These are phyloP conservation scores for Kentomonas sorsogonicus DNA, from an alignment of 208 protist species.

Conservation along the genomic window DNA sequence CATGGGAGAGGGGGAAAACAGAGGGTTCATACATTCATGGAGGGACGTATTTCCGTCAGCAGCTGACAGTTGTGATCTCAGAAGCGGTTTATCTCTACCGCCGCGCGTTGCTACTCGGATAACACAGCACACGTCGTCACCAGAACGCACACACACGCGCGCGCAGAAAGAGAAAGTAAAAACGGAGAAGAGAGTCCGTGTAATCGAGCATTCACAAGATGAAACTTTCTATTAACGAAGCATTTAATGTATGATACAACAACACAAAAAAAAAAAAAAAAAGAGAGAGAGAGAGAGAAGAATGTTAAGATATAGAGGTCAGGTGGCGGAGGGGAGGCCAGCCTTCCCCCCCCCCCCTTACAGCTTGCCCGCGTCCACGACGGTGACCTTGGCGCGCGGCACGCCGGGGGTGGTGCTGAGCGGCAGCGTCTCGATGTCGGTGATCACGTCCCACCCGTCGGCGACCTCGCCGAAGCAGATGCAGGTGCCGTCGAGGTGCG, in stretches of 20 bases:
- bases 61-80: too few species aligned
- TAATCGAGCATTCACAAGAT: not conserved
- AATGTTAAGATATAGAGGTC: not conserved
- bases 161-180: not conserved
- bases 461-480: conserved; percentile 93
- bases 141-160: not conserved
- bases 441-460: conserved; percentile 75
- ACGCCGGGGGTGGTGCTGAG: conserved; percentile 32
- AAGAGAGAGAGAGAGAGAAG: not conserved
- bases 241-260: not conserved
- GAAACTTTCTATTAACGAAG: conserved; percentile 3
- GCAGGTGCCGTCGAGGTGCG: conserved; percentile 90
- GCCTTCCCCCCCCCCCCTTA: conserved; percentile 2
- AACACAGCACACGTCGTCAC: not conserved
- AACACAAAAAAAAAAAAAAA: not conserved
- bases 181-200: not conserved
- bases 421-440: conserved; percentile 65
- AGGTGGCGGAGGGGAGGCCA: not conserved
- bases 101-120: too few species aligned
- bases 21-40: not conserved
- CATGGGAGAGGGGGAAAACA: not conserved
- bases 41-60: too few species aligned
- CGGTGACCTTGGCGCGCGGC: conserved; percentile 28
- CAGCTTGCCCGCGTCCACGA: conserved; percentile 67
- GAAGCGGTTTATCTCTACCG: too few species aligned